Conservation (phyloP, 164 flowering plant species). For the Vitis rupestris region DNA sequence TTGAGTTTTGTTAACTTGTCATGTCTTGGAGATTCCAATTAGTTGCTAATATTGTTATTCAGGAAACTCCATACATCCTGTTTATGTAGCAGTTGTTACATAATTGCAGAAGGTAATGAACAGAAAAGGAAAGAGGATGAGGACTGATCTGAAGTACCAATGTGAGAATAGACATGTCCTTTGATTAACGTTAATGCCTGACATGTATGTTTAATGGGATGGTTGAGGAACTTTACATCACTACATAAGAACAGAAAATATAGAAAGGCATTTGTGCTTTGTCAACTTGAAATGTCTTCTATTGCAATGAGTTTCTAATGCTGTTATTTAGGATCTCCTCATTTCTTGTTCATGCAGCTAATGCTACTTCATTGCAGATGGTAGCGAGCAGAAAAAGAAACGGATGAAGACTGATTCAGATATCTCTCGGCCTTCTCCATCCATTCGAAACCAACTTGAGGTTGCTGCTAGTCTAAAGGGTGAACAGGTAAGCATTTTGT, state of each 20-base stretch:
- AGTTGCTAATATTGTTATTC: neutral
- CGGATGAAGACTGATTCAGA: constrained; percentile 84
- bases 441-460: constrained; percentile 74
- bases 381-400: constrained; percentile 84
- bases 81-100: neutral
- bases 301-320: too few relatives aligned
- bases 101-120: constrained; percentile 73
- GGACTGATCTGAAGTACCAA: constrained; percentile 38
- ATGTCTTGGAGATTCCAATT: neutral
- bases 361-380: constrained; percentile 43
- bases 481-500: constrained; percentile 65
- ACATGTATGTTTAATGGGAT: too few relatives aligned
- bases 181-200: too few relatives aligned
- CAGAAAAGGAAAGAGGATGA: constrained; percentile 81
- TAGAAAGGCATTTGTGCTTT: too few relatives aligned
- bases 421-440: constrained; percentile 59
- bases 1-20: neutral
- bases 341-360: neutral
- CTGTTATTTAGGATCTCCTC: too few relatives aligned
- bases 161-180: too few relatives aligned
- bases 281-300: too few relatives aligned
- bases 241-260: too few relatives aligned
- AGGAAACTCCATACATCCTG: neutral
- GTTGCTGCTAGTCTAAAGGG: constrained; percentile 75
- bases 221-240: too few relatives aligned